Percentiles rank a stretch among this genome's conserved stretches.
These are phyloP conservation scores for Stevia rebaudiana DNA, from an alignment of 140 eudicot species.

Conservation along the genomic window DNA sequence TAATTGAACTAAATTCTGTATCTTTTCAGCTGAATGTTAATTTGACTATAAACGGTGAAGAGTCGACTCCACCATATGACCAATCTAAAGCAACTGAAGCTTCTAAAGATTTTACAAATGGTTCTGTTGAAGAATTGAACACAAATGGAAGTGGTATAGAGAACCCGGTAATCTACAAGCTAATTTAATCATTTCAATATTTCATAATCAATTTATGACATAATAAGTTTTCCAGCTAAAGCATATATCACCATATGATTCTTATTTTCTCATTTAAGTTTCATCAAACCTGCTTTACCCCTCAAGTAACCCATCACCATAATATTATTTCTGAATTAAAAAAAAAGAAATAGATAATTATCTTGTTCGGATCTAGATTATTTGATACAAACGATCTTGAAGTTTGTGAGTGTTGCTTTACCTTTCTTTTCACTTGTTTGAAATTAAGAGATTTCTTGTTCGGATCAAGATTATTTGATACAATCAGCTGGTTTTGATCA, in stretches of 20 bases:
- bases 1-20: neutral
- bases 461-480: neutral
- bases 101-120: constrained; percentile 18
- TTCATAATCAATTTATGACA: neutral
- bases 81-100: constrained; percentile 21
- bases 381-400: constrained; percentile 98
- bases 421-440: constrained; percentile 1
- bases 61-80: constrained; percentile 2
- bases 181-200: constrained; percentile 1
- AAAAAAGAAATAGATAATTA: neutral
- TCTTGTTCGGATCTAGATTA: too few relatives aligned
- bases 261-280: neutral
- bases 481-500: neutral
- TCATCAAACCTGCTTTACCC: neutral
- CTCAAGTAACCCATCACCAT: neutral
- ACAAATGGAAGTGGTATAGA: constrained; percentile 9
- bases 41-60: constrained; percentile 16
- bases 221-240: neutral
- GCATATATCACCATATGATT: neutral
- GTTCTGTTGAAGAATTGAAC: constrained; percentile 7
- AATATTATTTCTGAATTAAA: neutral
- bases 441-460: neutral
- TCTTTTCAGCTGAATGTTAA: constrained; percentile 16
- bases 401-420: constrained; percentile 64
- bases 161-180: constrained; percentile 22